Evolutionary conservation across 768 basidiomycete genomes (phyloP), one percentile per base, ranked within the genome.

Genomic region (Cyathus striatus): DNA sequence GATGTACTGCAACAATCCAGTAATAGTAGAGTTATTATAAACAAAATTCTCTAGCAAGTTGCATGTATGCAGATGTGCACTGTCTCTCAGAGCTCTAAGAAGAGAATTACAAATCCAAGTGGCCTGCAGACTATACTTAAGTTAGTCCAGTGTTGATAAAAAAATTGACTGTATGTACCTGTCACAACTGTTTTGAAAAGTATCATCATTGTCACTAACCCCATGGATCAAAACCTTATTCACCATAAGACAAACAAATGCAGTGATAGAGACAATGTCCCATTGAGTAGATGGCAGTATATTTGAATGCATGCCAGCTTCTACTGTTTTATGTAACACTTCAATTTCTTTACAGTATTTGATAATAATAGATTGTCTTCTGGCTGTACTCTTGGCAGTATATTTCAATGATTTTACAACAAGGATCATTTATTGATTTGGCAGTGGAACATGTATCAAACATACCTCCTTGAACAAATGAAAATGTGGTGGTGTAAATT

Each of bases 391-490:
- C n/a, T n/a, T n/a, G 6, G 57, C 58, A 1, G 70, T 71, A 41
- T 63, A 67, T 6, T 68, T 70, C 12, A 44, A 34, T 2, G 60
- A 57, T 1, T 49, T 54, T 7, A 61, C 49, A 20, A 68, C 56
- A 10, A 66, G 21, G 26, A 72, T 64, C 70, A 70, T 72, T 66
- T 69, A 17, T 17, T 9, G 14, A 13, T 3, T 21, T 25, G 10
- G 2, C 9, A 37, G 10, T 18, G 17, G 20, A 1, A n/a, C 1
- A 27, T 4, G 17, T 45, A 17, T 5, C 6, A 45, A 49, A 26
- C 27, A 30, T 12, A 61, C 66, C 61, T 67, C 69, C 48, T 66
- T 69, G 57, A 69, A 70, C 3, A 71, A 41, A n/a, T 65, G 53
- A 0, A 67, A 69, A 41, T 70, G 68, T 38, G 63, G 57, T 6